Evolutionary conservation across 2,329 filamentous ascomycete species (phyloP).

Genomic region (Alternaria brassicae): DNA sequence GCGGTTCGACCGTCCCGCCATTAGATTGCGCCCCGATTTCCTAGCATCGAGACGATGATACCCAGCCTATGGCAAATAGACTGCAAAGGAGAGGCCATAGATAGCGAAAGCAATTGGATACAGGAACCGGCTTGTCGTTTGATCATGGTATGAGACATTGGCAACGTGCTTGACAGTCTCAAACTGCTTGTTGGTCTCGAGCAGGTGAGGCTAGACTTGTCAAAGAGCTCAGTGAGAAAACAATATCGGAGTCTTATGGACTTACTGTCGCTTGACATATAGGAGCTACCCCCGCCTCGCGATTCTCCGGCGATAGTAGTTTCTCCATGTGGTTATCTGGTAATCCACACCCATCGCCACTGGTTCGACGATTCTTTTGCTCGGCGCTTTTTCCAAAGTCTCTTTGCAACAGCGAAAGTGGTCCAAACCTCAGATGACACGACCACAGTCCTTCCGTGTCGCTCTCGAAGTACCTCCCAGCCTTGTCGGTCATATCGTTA

Average conservation of each 20-base stretch:
- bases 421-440: neutral
- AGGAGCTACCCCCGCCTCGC: neutral
- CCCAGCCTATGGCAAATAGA: neutral
- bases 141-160: neutral
- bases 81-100: neutral
- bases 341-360: neutral
- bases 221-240: constrained; percentile 2
- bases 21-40: neutral
- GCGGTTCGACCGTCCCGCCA: neutral
- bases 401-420: neutral
- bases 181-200: constrained; percentile 12
- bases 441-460: neutral
- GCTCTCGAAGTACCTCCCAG: neutral
- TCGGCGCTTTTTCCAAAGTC: neutral
- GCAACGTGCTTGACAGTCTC: constrained; percentile 11
- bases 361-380: neutral
- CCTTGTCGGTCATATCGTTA: neutral
- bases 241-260: neutral
- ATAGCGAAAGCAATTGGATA: neutral
- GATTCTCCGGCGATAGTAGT: neutral
- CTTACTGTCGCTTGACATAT: neutral
- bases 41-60: neutral
- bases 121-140: neutral
- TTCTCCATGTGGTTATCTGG: neutral
- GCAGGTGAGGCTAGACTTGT: constrained; percentile 2